Conservation (phyloP, 805 yeast species). For the Priceomyces haplophilus region DNA sequence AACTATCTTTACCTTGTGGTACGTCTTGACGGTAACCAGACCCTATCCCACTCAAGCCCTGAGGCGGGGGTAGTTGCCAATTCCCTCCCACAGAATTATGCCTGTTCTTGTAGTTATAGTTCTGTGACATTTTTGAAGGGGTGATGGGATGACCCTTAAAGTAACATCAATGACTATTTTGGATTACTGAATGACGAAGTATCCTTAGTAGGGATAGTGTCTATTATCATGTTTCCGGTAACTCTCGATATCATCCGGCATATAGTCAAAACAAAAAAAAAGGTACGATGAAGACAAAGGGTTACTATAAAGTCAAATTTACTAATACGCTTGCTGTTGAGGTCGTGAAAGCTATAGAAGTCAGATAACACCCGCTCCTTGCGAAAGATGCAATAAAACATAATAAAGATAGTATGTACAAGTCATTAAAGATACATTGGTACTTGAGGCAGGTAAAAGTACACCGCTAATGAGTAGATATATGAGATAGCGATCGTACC, state of each 20-base stretch:
- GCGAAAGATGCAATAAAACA: constrained; percentile 1
- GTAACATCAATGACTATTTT: background rate
- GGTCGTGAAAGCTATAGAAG: background rate
- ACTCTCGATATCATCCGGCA: background rate
- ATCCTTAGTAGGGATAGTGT: background rate
- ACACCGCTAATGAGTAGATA: too few species aligned
- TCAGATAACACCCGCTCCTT: background rate
- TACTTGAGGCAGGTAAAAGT: background rate
- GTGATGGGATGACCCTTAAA: background rate
- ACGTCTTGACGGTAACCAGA: constrained; percentile 3
- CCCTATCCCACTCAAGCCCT: constrained; percentile 13
- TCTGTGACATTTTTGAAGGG: constrained; percentile 24
- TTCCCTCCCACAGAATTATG: constrained; percentile 40
- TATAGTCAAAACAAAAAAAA: background rate
- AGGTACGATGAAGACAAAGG: too few species aligned
- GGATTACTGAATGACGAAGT: background rate
- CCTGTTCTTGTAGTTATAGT: constrained; percentile 28
- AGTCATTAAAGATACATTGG: constrained; percentile 4
- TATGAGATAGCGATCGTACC: too few species aligned
- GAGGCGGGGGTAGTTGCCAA: constrained; percentile 35
- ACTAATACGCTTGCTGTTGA: constrained; percentile 1
- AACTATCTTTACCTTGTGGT: constrained; percentile 6
- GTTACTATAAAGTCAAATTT: background rate
- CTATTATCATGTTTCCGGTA: constrained; percentile 1
- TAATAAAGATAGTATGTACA: constrained; percentile 1